A percentile compares a stretch with the other conserved stretches of the same genome.
Evolutionary conservation across 139 green algal genomes (phyloP).

Genomic region (Volvox africanus): DNA sequence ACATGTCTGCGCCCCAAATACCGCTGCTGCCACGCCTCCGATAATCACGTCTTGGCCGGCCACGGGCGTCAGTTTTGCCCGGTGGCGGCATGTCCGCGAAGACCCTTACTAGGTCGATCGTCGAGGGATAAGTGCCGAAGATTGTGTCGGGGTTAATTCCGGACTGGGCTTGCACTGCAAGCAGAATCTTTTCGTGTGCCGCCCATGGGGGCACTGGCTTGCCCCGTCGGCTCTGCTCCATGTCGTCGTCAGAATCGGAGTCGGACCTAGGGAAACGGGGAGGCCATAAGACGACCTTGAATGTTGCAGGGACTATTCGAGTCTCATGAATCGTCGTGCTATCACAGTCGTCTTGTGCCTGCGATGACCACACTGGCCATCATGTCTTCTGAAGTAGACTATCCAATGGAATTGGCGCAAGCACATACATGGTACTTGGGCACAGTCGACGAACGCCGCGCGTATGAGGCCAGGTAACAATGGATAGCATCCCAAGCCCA

Average conservation of each 20-base stretch:
- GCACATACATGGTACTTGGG: too few species aligned
- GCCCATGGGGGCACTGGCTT: constrained; percentile 88
- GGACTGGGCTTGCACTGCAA: constrained; percentile 68
- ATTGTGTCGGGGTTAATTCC: constrained; percentile 79
- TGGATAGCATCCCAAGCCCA: too few species aligned
- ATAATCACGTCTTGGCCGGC: constrained; percentile 51
- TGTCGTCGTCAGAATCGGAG: constrained; percentile 26
- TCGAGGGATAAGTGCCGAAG: constrained; percentile 76
- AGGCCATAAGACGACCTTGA: too few species aligned
- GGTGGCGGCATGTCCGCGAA: constrained; percentile 62
- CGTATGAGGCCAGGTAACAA: too few species aligned
- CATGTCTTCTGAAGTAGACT: too few species aligned
- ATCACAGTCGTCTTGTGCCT: too few species aligned
- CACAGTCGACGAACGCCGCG: too few species aligned
- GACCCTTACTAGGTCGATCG: constrained; percentile 78
- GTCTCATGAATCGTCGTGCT: too few species aligned
- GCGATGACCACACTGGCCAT: too few species aligned
- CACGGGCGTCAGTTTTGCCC: neutral
- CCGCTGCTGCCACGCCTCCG: constrained; percentile 76
- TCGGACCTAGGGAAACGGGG: neutral
- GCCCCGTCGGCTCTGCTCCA: constrained; percentile 26
- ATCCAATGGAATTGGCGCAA: too few species aligned
- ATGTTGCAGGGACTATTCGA: too few species aligned
- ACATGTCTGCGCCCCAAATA: constrained; percentile 76
- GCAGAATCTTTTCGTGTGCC: constrained; percentile 50